Percentiles rank a stretch among this genome's conserved stretches.
Conservation (phyloP, 331 rosid species). For the Erythrophleum ivorense region DNA sequence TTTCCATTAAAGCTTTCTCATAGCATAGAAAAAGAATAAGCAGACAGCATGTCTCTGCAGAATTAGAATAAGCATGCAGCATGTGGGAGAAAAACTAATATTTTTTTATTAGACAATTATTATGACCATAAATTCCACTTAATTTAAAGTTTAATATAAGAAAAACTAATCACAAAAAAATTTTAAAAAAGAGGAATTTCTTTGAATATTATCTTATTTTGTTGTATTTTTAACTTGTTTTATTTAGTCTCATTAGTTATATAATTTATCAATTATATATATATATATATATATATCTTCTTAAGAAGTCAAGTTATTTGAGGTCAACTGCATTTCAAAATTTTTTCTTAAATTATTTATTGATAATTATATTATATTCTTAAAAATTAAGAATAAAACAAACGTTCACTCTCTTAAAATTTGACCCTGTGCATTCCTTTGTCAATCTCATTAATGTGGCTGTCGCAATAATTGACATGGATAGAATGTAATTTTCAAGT, state of each 20-base stretch:
- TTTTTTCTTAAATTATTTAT: too few relatives aligned
- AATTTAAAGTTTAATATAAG: not conserved
- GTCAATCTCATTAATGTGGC: not conserved
- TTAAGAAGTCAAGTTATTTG: too few relatives aligned
- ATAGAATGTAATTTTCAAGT: too few relatives aligned
- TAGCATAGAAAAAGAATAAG: not conserved
- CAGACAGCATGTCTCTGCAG: not conserved
- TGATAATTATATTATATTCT: too few relatives aligned
- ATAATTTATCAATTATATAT: too few relatives aligned
- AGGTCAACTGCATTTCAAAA: too few relatives aligned
- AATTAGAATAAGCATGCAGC: not conserved
- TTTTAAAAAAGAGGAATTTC: not conserved
- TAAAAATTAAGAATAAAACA: too few relatives aligned
- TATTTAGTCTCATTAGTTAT: too few relatives aligned
- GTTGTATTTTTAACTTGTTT: not conserved
- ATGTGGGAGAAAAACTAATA: not conserved
- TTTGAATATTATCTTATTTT: not conserved
- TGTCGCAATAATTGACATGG: not conserved
- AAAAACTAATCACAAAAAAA: not conserved
- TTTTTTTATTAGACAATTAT: not conserved
- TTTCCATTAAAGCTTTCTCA: not conserved
- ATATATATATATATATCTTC: too few relatives aligned
- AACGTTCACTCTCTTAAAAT: too few relatives aligned
- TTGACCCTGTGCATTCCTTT: not conserved
- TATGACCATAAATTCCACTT: too few relatives aligned